Conservation (phyloP, 164 flowering plant genomes). For the Vitis rupestris region DNA sequence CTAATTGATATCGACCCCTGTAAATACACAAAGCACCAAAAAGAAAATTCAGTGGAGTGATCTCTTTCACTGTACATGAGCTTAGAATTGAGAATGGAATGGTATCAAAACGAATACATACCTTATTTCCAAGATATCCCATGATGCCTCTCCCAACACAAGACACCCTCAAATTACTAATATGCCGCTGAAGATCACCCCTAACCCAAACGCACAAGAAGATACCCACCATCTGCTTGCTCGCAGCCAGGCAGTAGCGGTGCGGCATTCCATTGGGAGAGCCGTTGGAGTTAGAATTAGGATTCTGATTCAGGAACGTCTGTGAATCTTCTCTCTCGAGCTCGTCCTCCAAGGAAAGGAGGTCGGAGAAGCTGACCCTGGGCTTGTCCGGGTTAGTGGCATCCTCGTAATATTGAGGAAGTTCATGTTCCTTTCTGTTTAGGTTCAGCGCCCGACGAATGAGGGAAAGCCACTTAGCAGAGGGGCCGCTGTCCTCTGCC, state of each 20-base stretch:
- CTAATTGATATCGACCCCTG: constrained; percentile 91
- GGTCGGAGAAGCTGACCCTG: constrained; percentile 57
- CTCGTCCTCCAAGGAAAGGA: constrained; percentile 52
- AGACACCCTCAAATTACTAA: constrained; percentile 64
- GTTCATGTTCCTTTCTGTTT: constrained; percentile 16
- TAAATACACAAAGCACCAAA: constrained; percentile 2
- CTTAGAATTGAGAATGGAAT: no score
- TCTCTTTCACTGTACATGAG: background rate
- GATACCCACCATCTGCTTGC: constrained; percentile 93
- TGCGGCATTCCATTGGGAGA: constrained; percentile 11
- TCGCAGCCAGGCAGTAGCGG: constrained; percentile 52
- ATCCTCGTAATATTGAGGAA: constrained; percentile 13
- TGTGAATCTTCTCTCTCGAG: constrained; percentile 25
- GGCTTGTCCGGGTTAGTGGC: constrained; percentile 28
- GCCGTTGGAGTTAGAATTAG: constrained; percentile 14
- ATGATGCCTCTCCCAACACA: constrained; percentile 89
- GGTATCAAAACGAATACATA: constrained; percentile 7
- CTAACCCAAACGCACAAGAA: constrained; percentile 86
- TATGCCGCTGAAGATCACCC: constrained; percentile 45
- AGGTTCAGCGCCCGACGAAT: constrained; percentile 57
- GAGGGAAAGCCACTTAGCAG: constrained; percentile 75
- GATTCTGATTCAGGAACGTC: constrained; percentile 8
- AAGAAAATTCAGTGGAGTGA: background rate
- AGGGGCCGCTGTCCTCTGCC: constrained; percentile 70
- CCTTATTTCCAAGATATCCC: constrained; percentile 97